phyloP scores from a whole-genome alignment of 176 grass and related monocot genomes.

The Tillandsia fasciculata region DNA sequence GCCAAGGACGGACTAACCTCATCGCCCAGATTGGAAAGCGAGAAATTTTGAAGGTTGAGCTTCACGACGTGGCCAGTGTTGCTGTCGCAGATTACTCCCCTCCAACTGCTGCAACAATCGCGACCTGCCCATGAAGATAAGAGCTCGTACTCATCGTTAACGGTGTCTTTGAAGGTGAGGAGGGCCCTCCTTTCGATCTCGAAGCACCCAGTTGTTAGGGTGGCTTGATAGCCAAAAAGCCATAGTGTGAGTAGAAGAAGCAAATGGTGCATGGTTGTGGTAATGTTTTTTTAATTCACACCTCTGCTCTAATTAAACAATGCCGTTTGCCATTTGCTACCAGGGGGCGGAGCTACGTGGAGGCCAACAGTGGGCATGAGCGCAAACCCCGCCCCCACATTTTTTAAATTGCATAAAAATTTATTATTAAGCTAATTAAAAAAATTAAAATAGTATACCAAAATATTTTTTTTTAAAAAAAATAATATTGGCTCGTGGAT shows the following conservation, averaged over 20 bases:
- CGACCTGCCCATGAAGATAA: neutral
- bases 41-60: neutral
- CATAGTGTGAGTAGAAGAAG: neutral
- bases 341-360: too few species aligned
- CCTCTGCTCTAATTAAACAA: too few species aligned
- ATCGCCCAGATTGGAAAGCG: neutral
- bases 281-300: too few species aligned
- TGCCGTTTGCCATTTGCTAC: too few species aligned
- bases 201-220: neutral
- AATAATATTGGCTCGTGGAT: too few species aligned
- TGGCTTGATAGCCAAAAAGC: neutral
- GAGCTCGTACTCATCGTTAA: neutral
- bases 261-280: neutral
- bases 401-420: too few species aligned
- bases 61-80: neutral
- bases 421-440: too few species aligned
- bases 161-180: neutral
- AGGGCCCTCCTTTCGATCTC: neutral
- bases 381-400: too few species aligned
- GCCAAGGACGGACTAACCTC: slow-evolving; percentile 18
- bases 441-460: too few species aligned
- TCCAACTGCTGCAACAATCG: neutral
- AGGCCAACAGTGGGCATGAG: too few species aligned
- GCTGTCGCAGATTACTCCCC: neutral
- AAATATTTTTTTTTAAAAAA: too few species aligned